Conservation (phyloP, 2,329 filamentous ascomycete genomes). For the Penicillium sp. region DNA sequence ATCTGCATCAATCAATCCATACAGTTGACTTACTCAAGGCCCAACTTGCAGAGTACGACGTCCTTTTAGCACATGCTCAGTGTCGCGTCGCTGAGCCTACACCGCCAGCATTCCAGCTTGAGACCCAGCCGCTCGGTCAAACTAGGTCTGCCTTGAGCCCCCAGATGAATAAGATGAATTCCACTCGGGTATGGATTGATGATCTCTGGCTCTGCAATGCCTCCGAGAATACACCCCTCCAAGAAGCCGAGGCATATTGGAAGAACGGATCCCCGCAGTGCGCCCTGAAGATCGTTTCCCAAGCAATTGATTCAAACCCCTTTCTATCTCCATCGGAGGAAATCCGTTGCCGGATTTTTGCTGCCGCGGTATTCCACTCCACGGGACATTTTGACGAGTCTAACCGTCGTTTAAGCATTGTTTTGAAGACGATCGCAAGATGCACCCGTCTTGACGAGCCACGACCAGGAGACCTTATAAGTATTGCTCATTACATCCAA, state of each 20-base stretch:
- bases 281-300: constrained; percentile 10
- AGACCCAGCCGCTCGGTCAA: background rate
- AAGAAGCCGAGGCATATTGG: constrained; percentile 17
- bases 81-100: background rate
- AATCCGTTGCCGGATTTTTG: constrained; percentile 15
- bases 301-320: constrained; percentile 2
- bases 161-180: background rate
- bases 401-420: constrained; percentile 4
- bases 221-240: constrained; percentile 3
- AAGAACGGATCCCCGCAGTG: constrained; percentile 4
- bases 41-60: constrained; percentile 13
- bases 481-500: constrained; percentile 21
- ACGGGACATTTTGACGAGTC: constrained; percentile 13
- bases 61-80: constrained; percentile 13
- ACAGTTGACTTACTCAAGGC: constrained; percentile 2
- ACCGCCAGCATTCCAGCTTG: background rate
- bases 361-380: constrained; percentile 13
- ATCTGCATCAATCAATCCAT: constrained; percentile 6
- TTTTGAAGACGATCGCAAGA: constrained; percentile 1
- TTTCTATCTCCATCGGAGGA: constrained; percentile 9
- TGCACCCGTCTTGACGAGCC: background rate
- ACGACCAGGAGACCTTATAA: constrained; percentile 5
- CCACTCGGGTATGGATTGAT: constrained; percentile 12
- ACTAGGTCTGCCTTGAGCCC: background rate
- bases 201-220: constrained; percentile 19